These are phyloP conservation scores for Pleurotus tuber-regium DNA, from an alignment of 768 basidiomycete genomes.

Conservation along the genomic window DNA sequence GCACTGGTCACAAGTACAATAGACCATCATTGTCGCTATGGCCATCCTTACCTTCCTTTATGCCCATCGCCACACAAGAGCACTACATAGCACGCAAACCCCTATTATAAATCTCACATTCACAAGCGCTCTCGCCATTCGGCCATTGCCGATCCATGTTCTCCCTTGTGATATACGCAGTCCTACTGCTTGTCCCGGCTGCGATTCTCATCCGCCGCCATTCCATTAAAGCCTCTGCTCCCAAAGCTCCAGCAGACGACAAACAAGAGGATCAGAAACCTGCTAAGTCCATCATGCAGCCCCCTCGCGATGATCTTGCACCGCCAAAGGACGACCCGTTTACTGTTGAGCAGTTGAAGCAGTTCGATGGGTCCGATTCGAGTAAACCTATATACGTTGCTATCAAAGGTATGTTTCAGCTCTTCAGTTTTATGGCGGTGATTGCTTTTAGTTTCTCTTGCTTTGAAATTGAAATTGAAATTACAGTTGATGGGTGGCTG, in stretches of 20 bases:
- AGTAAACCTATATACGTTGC: conserved; percentile 82
- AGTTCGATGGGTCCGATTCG: conserved; percentile 67
- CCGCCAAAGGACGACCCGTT: conserved; percentile 80
- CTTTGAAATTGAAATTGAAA: background rate
- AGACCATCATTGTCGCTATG: too few species aligned
- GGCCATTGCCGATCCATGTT: conserved; percentile 7
- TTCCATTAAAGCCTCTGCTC: conserved; percentile 6
- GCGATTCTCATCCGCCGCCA: conserved; percentile 5
- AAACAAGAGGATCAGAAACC: conserved; percentile 22
- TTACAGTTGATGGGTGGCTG: background rate
- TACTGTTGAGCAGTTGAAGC: conserved; percentile 62
- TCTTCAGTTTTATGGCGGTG: background rate
- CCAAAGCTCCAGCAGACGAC: background rate
- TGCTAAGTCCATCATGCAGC: conserved; percentile 69
- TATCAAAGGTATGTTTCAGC: conserved; percentile 71
- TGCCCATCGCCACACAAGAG: too few species aligned
- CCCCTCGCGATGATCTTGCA: conserved; percentile 54
- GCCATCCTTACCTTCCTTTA: too few species aligned
- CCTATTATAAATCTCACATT: too few species aligned
- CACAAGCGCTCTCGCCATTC: background rate
- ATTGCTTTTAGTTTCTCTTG: background rate
- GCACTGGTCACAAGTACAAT: too few species aligned
- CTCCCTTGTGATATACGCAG: conserved; percentile 6
- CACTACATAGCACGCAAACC: too few species aligned
- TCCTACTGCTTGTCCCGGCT: conserved; percentile 6